Evolutionary conservation across 192 early-diverging fungal species (phyloP), one percentile per base, ranked within the genome.

Genomic region (Coemansia erecta): DNA sequence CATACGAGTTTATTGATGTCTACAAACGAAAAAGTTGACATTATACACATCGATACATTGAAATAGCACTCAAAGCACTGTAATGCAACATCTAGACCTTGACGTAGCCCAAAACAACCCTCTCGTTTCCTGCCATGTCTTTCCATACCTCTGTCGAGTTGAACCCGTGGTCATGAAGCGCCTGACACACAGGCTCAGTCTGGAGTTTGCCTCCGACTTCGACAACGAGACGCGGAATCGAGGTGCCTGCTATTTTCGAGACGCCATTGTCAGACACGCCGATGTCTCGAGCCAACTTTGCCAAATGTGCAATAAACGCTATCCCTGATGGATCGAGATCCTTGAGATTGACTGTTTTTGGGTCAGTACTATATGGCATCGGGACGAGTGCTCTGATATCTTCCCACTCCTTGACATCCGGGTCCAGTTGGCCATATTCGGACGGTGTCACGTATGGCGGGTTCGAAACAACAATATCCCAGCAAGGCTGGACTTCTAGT

Each of bases 331-430:
- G 70, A 35, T 80, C 77, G 24, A 48, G 14, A 24, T 60, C 58
- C 17, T 35, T 24, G 11, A 39, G 19, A 7, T 23, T 0, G 7
- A 58, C 50, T 9, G 18, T 50, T 0, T 28, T 24, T 13, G 44
- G 43, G 17, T 56, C 65, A 2, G 52, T 35, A 14, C 37, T 47
- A 9, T 31, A 24, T 4, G 66, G 66, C 46, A 59, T 28, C 4
- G 75, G 75, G 2, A 92, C 65, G 9, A 98, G 67, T 2, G 95
- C 93, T 10, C 72, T 64, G 18, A 64, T 68, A 60, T 95, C 93
- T 66, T 98, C 95, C 93, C 93, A 98, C 23, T 84, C 77, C n/a
- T 80, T 80, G 1, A 98, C 91, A 47, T 85, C 84, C 2, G 86
- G 73, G 6, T 87, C 88, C 4, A 98, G 68, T 2, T 45, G 52